Conservation (phyloP, 257 asterid species). For the Gentiana macrophylla region DNA sequence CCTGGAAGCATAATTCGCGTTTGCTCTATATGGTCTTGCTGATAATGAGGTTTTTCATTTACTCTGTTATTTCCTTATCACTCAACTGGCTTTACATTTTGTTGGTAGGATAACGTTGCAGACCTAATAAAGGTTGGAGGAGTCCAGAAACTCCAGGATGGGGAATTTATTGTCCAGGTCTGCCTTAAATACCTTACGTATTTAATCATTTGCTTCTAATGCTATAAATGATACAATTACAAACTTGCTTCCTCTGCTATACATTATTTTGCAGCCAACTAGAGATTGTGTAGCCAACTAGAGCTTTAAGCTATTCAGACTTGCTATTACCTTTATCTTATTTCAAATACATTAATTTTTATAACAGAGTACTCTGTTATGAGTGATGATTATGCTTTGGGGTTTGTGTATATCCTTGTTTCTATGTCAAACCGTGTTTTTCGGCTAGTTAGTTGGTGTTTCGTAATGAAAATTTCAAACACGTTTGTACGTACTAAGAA, state of each 20-base stretch:
- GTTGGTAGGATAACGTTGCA: slow-evolving; percentile 88
- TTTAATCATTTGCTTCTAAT: background rate
- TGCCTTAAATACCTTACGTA: background rate
- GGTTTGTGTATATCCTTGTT: no score
- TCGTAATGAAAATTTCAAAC: no score
- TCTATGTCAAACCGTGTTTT: no score
- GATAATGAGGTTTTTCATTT: slow-evolving; percentile 71
- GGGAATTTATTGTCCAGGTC: slow-evolving; percentile 95
- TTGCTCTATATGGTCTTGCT: slow-evolving; percentile 97
- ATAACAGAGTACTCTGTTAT: no score
- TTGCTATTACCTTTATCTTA: no score
- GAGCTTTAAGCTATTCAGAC: no score
- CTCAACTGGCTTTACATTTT: background rate
- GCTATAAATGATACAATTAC: background rate
- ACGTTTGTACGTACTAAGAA: no score
- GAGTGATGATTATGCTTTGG: no score
- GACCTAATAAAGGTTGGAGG: slow-evolving; percentile 89
- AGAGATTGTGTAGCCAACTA: slow-evolving; percentile 97
- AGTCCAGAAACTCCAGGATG: slow-evolving; percentile 92
- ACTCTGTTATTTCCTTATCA: background rate
- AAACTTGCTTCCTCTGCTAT: background rate
- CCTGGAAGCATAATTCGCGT: slow-evolving; percentile 98
- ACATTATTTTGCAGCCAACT: slow-evolving; percentile 80
- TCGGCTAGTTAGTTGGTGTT: no score
- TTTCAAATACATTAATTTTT: no score